Evolutionary conservation across 2,329 filamentous ascomycete genomes (phyloP).

Genomic region (Colletotrichum sp.): DNA sequence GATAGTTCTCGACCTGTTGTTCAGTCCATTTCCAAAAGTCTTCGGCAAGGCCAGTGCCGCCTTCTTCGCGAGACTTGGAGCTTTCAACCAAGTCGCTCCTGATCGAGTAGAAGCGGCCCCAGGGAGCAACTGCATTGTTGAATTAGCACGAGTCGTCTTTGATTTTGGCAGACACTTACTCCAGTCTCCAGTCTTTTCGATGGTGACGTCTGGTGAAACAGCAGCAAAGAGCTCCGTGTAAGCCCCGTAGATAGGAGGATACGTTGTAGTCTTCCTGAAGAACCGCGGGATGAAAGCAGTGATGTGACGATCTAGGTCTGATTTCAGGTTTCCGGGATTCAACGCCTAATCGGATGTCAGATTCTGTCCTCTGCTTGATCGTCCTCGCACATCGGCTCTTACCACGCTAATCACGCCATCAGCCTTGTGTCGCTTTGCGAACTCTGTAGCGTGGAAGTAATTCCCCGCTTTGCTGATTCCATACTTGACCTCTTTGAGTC

Average conservation of each 20-base stretch:
- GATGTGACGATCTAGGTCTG: slow-evolving; percentile 33
- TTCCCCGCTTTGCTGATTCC: slow-evolving; percentile 36
- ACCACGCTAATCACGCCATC: slow-evolving; percentile 25
- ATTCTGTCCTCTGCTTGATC: background rate
- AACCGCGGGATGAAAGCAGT: slow-evolving; percentile 10
- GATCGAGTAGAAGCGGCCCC: slow-evolving; percentile 39
- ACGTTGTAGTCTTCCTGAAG: slow-evolving; percentile 22
- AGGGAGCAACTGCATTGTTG: slow-evolving; percentile 35
- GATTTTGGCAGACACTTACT: slow-evolving; percentile 10
- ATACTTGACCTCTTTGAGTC: slow-evolving; percentile 29
- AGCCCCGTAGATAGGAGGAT: slow-evolving; percentile 42
- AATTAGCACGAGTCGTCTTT: background rate
- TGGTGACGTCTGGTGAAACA: slow-evolving; percentile 46
- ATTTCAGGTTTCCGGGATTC: slow-evolving; percentile 45
- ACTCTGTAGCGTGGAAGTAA: slow-evolving; percentile 35
- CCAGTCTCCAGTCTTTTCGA: slow-evolving; percentile 39
- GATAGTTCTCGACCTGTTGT: slow-evolving; percentile 34
- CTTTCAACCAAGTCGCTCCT: slow-evolving; percentile 32
- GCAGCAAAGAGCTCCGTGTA: slow-evolving; percentile 55
- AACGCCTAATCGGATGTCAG: slow-evolving; percentile 24
- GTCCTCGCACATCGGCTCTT: background rate
- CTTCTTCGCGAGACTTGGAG: slow-evolving; percentile 36
- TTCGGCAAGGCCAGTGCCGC: slow-evolving; percentile 39
- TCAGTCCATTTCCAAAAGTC: slow-evolving; percentile 49
- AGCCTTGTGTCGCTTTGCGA: slow-evolving; percentile 30